Evolutionary conservation across 2,329 filamentous ascomycete species (phyloP).

Genomic region (Fusarium sp.): DNA sequence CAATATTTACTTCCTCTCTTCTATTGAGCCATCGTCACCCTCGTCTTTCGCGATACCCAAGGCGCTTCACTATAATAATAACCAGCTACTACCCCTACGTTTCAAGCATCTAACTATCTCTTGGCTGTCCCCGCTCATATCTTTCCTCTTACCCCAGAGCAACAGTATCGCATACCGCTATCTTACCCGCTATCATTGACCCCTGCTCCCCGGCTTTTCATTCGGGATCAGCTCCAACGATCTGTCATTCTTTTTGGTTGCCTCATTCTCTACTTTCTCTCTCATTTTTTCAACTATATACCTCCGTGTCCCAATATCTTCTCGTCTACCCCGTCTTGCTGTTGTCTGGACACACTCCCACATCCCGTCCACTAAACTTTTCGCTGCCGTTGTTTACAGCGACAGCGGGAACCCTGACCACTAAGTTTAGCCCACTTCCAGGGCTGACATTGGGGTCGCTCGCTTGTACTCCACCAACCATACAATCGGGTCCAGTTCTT

Average conservation of each 20-base stretch:
- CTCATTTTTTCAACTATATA: constrained; percentile 7
- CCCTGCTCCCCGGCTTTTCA: constrained; percentile 42
- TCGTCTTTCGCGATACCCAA: constrained; percentile 1
- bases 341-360: background rate
- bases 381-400: constrained; percentile 16
- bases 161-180: constrained; percentile 49
- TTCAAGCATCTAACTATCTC: constrained; percentile 6
- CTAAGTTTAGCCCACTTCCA: constrained; percentile 32
- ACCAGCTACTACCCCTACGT: background rate
- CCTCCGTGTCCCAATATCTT: constrained; percentile 19
- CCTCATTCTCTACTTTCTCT: constrained; percentile 19
- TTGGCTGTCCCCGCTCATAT: constrained; percentile 45
- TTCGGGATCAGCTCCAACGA: constrained; percentile 38
- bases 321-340: constrained; percentile 7
- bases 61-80: constrained; percentile 10
- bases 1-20: constrained; percentile 17
- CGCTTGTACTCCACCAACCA: constrained; percentile 41
- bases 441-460: constrained; percentile 39
- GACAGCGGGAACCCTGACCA: constrained; percentile 15
- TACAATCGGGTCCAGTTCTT: constrained; percentile 24
- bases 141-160: constrained; percentile 48
- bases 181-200: constrained; percentile 48
- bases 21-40: background rate
- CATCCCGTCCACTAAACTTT: constrained; percentile 2
- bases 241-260: constrained; percentile 38